These are phyloP conservation scores for Lactarius deliciosus DNA, from an alignment of 768 basidiomycete species.

Conservation along the genomic window DNA sequence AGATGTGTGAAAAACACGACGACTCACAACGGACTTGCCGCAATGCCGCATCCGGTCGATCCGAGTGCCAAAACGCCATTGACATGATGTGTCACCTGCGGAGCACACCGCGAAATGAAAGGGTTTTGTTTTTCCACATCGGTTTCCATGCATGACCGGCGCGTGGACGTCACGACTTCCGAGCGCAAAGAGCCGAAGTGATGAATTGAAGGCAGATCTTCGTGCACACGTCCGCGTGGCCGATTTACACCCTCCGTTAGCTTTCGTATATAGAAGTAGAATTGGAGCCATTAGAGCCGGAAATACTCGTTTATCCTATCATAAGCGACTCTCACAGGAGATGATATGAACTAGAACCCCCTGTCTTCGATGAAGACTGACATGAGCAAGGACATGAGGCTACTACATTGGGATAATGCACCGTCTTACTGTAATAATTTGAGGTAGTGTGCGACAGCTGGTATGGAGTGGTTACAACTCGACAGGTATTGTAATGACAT, in stretches of 20 bases:
- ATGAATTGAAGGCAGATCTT: background rate
- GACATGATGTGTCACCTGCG: slow-evolving; percentile 2
- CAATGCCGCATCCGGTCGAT: slow-evolving; percentile 10
- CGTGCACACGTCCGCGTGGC: background rate
- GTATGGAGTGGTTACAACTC: background rate
- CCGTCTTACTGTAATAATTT: background rate
- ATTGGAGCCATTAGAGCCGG: background rate
- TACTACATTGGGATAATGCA: background rate
- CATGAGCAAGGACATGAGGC: no score
- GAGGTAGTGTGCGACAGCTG: background rate
- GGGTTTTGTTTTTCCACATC: background rate
- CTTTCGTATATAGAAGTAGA: background rate
- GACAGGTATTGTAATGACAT: background rate
- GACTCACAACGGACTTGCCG: background rate
- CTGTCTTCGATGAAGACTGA: background rate
- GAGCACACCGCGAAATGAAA: background rate
- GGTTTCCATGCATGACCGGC: background rate
- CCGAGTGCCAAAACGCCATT: background rate
- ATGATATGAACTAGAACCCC: slow-evolving; percentile 1
- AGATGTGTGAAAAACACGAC: background rate
- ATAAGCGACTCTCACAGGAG: background rate
- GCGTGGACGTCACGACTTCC: background rate
- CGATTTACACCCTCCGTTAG: background rate
- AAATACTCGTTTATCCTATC: background rate
- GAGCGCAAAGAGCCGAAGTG: background rate